Conservation (phyloP, 768 basidiomycete species). For the Termitomyces sp. region DNA sequence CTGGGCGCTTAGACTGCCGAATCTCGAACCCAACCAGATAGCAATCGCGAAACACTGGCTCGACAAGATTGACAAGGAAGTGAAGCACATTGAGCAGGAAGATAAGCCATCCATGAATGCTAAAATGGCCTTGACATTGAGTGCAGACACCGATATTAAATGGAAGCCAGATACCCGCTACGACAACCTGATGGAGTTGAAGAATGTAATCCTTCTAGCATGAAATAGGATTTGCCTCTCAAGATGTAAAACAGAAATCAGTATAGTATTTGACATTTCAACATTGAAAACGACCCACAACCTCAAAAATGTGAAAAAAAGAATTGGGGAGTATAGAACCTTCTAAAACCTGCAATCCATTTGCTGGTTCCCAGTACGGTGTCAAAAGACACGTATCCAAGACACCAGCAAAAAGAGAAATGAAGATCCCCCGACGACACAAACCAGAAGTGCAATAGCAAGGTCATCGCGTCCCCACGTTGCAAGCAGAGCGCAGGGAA, state of each 20-base stretch:
- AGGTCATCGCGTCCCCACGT: slow-evolving; percentile 53
- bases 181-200: slow-evolving; percentile 39
- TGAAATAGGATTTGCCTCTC: background rate
- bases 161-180: slow-evolving; percentile 60
- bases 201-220: background rate
- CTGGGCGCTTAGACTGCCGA: slow-evolving; percentile 58
- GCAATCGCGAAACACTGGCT: slow-evolving; percentile 57
- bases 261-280: too few relatives aligned
- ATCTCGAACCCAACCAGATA: slow-evolving; percentile 45
- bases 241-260: background rate
- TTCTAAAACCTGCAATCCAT: too few relatives aligned
- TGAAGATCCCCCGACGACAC: slow-evolving; percentile 58
- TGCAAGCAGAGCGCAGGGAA: slow-evolving; percentile 58
- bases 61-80: slow-evolving; percentile 44
- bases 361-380: slow-evolving; percentile 13
- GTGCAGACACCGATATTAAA: slow-evolving; percentile 46
- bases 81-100: slow-evolving; percentile 37
- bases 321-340: too few relatives aligned
- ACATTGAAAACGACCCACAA: too few relatives aligned
- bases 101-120: slow-evolving; percentile 30
- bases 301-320: too few relatives aligned
- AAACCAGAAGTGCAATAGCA: slow-evolving; percentile 55
- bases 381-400: slow-evolving; percentile 9
- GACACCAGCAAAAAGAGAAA: slow-evolving; percentile 24
- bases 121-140: slow-evolving; percentile 47